Percentiles rank a stretch among this genome's conserved stretches.
These are phyloP conservation scores for Schizophyllum commune DNA, from an alignment of 1,284 basidiomycete species.

Conservation along the genomic window DNA sequence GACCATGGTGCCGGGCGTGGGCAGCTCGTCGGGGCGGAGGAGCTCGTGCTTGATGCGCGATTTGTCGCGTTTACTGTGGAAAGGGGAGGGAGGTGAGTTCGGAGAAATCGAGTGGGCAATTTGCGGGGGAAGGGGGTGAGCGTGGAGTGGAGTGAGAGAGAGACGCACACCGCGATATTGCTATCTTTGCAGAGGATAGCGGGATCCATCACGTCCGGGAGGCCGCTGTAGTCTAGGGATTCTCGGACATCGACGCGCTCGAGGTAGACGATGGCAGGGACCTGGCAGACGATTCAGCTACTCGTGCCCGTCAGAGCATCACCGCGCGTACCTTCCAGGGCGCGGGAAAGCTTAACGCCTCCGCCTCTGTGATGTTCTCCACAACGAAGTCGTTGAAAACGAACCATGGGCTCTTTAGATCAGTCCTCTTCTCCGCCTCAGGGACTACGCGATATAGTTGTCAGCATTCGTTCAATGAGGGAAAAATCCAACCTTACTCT, in stretches of 20 bases:
- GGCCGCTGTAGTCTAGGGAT: slow-evolving; percentile 53
- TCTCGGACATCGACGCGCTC: slow-evolving; percentile 65
- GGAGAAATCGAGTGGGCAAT: too few species aligned
- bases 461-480: neutral
- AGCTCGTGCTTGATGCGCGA: slow-evolving; percentile 72
- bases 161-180: slow-evolving; percentile 75
- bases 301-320: neutral
- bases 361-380: slow-evolving; percentile 72
- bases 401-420: slow-evolving; percentile 67
- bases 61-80: slow-evolving; percentile 50
- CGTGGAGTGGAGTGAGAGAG: too few species aligned
- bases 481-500: slow-evolving; percentile 37
- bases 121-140: too few species aligned
- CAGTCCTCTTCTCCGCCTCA: slow-evolving; percentile 41
- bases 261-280: slow-evolving; percentile 84
- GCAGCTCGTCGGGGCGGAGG: slow-evolving; percentile 72
- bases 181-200: slow-evolving; percentile 81
- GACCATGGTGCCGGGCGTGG: slow-evolving; percentile 79
- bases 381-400: slow-evolving; percentile 98
- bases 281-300: slow-evolving; percentile 32
- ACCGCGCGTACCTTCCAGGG: slow-evolving; percentile 81
- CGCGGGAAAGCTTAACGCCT: slow-evolving; percentile 83
- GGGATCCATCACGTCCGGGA: slow-evolving; percentile 67
- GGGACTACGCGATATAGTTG: slow-evolving; percentile 40
- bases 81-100: too few species aligned